Percentiles rank a stretch among this genome's conserved stretches.
phyloP scores from a whole-genome alignment of 345 rosid species.

The Isatis tinctoria region DNA sequence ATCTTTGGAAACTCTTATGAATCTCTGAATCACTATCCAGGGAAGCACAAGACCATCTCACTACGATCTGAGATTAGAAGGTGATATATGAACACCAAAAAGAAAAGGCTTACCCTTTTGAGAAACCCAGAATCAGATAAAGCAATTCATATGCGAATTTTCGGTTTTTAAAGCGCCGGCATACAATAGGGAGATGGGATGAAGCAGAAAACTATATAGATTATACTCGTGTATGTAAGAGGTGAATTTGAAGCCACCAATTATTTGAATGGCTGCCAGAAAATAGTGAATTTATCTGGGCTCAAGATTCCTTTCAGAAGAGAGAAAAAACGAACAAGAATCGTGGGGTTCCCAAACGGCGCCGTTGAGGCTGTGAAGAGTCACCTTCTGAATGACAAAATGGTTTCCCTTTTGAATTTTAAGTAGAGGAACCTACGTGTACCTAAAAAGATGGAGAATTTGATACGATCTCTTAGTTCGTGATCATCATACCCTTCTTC shows the following conservation, averaged over 20 bases:
- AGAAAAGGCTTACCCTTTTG: constrained; percentile 11
- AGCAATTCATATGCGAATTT: neutral
- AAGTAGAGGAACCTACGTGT: too few relatives aligned
- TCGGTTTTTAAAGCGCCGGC: neutral
- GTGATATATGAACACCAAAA: neutral
- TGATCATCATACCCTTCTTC: neutral
- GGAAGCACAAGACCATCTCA: neutral
- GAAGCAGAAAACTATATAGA: neutral
- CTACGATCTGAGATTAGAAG: neutral
- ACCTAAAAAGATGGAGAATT: neutral
- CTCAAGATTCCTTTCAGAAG: neutral
- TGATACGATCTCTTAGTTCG: neutral
- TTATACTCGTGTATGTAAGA: neutral
- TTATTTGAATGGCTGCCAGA: constrained; percentile 46
- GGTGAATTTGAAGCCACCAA: constrained; percentile 49
- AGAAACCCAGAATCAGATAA: constrained; percentile 3
- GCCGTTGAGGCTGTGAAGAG: neutral
- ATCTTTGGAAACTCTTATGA: neutral
- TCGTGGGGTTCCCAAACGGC: neutral
- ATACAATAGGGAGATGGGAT: neutral
- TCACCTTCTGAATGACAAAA: neutral
- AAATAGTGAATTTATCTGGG: neutral
- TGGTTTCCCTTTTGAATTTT: neutral
- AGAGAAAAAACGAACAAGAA: neutral
- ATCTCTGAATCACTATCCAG: neutral